Evolutionary conservation across 2,329 filamentous ascomycete genomes (phyloP).

Genomic region (Ceratocystis diversiconidia): DNA sequence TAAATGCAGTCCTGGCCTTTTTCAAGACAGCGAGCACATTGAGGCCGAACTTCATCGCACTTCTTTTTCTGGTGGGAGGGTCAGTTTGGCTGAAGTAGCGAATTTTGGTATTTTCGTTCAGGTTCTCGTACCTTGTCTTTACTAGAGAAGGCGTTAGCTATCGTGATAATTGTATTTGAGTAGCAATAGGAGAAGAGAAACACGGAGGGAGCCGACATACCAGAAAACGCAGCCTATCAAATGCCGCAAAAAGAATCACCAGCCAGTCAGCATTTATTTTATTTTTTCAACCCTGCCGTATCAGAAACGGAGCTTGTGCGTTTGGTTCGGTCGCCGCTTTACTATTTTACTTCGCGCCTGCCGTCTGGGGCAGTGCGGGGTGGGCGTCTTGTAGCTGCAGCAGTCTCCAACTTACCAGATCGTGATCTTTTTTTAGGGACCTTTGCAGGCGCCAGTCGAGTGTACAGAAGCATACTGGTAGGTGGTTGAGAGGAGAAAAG

Average conservation of each 20-base stretch:
- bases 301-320: not conserved
- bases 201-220: slow-evolving; percentile 8
- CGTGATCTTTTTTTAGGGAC: slow-evolving; percentile 45
- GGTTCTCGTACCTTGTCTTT: slow-evolving; percentile 17
- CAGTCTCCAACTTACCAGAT: slow-evolving; percentile 33
- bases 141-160: slow-evolving; percentile 4
- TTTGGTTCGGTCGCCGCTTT: not conserved
- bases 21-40: slow-evolving; percentile 38
- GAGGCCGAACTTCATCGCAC: slow-evolving; percentile 39
- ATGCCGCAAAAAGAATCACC: not conserved
- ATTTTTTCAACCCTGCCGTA: not conserved
- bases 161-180: not conserved
- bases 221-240: slow-evolving; percentile 14
- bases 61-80: slow-evolving; percentile 38
- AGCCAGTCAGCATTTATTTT: not conserved
- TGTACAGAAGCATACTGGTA: slow-evolving; percentile 41
- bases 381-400: not conserved
- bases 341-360: not conserved
- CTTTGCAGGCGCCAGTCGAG: slow-evolving; percentile 42
- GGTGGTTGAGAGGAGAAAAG: not conserved
- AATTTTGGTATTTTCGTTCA: not conserved
- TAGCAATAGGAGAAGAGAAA: not conserved
- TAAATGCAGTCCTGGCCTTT: slow-evolving; percentile 36
- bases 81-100: not conserved
- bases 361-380: slow-evolving; percentile 2